phyloP scores from a whole-genome alignment of 495 filamentous ascomycete species.

The Aspergillus sclerotioniger region DNA sequence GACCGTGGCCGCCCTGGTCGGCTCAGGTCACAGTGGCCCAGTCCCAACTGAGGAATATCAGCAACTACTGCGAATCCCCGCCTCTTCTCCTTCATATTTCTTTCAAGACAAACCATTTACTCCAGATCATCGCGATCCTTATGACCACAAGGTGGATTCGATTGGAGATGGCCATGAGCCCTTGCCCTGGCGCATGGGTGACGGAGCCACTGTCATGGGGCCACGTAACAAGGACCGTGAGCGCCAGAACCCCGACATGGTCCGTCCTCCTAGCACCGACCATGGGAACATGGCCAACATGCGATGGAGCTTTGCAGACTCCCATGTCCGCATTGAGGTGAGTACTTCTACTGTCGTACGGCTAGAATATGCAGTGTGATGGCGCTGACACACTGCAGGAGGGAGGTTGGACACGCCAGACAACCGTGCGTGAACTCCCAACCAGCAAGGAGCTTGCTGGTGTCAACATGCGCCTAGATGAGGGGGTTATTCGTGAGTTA shows the following conservation, averaged over 20 bases:
- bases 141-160: constrained; percentile 54
- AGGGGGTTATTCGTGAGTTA: constrained; percentile 67
- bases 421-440: constrained; percentile 58
- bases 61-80: constrained; percentile 8
- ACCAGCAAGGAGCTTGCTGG: constrained; percentile 60
- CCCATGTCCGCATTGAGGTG: constrained; percentile 64
- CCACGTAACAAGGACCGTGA: constrained; percentile 63
- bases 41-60: constrained; percentile 7
- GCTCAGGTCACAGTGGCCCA: neutral
- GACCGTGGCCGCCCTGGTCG: neutral
- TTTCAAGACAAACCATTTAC: constrained; percentile 31
- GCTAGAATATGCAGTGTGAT: neutral
- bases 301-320: constrained; percentile 67
- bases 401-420: constrained; percentile 67
- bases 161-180: constrained; percentile 58
- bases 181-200: constrained; percentile 62
- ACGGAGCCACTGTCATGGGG: constrained; percentile 60
- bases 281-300: constrained; percentile 61
- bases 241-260: constrained; percentile 60
- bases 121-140: constrained; percentile 43
- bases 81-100: constrained; percentile 11
- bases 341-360: constrained; percentile 1
- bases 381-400: constrained; percentile 38
- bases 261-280: constrained; percentile 65
- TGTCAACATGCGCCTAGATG: constrained; percentile 66